These are phyloP conservation scores for Euphorbia pulcherrima DNA, from an alignment of 345 rosid genomes.

Conservation along the genomic window DNA sequence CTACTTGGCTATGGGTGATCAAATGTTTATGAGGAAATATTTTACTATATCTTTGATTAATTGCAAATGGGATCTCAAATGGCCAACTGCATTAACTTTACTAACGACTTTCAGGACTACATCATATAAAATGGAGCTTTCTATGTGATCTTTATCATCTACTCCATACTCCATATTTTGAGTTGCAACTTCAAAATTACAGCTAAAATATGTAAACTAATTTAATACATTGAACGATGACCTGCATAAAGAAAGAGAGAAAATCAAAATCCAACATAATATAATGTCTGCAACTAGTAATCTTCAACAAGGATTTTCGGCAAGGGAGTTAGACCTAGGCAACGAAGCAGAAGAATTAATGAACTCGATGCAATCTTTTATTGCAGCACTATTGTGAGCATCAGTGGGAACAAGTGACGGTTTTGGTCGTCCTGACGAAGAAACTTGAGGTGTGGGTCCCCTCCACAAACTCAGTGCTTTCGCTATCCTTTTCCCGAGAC, in stretches of 20 bases:
- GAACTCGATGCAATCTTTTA: constrained; percentile 80
- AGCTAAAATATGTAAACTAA: no score
- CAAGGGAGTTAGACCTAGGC: constrained; percentile 45
- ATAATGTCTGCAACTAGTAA: not conserved
- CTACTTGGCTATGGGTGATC: no score
- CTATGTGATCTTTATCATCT: no score
- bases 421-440: constrained; percentile 42
- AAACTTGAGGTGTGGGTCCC: constrained; percentile 34
- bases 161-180: no score
- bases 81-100: no score
- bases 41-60: no score
- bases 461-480: constrained; percentile 40
- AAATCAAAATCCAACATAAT: not conserved
- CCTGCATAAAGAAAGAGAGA: not conserved
- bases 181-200: no score
- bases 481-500: constrained; percentile 37
- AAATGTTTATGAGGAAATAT: no score
- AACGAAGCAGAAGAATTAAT: constrained; percentile 54
- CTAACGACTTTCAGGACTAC: no score
- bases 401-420: constrained; percentile 42
- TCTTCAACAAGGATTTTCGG: constrained; percentile 23
- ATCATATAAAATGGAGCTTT: no score
- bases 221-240: not conserved
- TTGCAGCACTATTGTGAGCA: constrained; percentile 56
- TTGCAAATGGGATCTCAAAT: no score